Evolutionary conservation across 345 rosid genomes (phyloP).

Genomic region (Corchorus olitorius): DNA sequence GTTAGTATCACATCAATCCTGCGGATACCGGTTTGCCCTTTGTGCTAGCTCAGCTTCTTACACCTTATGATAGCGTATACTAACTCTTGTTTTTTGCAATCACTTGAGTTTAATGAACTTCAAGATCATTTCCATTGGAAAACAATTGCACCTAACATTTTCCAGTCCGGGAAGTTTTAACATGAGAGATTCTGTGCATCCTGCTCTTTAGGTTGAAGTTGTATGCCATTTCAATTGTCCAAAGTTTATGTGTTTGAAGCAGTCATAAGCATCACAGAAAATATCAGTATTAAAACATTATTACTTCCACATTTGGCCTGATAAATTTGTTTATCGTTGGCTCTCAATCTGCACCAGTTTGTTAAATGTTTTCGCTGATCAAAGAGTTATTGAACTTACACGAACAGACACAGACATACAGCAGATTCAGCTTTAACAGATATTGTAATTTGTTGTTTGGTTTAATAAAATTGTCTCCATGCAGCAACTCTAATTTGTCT

Average conservation of each 20-base stretch:
- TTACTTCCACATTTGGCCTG: too few relatives aligned
- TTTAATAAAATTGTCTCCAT: conserved; percentile 7
- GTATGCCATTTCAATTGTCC: neutral
- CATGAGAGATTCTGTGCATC: neutral
- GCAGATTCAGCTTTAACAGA: too few relatives aligned
- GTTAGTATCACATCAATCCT: conserved; percentile 7
- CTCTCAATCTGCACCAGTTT: neutral
- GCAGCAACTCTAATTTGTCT: neutral
- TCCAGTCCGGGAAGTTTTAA: neutral
- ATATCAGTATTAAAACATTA: neutral
- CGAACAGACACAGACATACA: too few relatives aligned
- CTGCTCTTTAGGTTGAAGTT: neutral
- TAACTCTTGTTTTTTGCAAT: neutral
- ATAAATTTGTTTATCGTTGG: too few relatives aligned
- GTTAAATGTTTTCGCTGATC: too few relatives aligned
- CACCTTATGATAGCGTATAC: neutral
- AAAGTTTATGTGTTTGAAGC: neutral
- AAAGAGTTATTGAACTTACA: too few relatives aligned
- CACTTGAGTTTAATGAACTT: neutral
- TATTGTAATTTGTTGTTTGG: neutral
- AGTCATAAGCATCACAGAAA: neutral
- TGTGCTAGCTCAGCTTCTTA: neutral
- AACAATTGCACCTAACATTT: neutral
- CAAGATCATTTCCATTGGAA: neutral
- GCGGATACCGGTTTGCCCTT: neutral